Evolutionary conservation across 352 stramenopile genomes (phyloP), one percentile per base, ranked within the genome.

Genomic region (Phytophthora europaea): DNA sequence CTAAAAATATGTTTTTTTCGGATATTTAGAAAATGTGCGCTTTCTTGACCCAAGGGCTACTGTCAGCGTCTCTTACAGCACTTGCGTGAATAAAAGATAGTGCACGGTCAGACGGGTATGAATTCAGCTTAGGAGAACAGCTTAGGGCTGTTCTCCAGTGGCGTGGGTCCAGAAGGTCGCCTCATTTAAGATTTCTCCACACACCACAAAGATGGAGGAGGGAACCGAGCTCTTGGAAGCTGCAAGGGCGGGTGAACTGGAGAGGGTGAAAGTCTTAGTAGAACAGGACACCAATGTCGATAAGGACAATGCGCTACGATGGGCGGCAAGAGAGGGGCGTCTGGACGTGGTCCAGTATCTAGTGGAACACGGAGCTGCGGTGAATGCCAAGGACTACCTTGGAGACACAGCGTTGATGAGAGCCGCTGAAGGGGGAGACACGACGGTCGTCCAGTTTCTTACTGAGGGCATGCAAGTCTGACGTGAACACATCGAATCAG

Each of bases 391-490:
- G 47, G 47, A 53, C 20, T 53, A 53, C 47, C 4, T 6, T 31
- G 47, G 47, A n/a, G 47, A 53, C 47, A 53, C 20, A 4, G 47
- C 47, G 20, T 20, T 53, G 47, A 53, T 53, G 47, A 53, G 20
- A 15, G 47, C 47, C 7, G 47, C 47, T 53, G n/a, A 28, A 53
- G 47, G 9, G 20, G n/a, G 47, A 6, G 20, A 53, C 9, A 53
- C 20, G 4, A 26, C 28, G 20, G 12, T 26, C 4, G 47, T 28
- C 13, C 23, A 6, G 26, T 38, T 26, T 57, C 23, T 57, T 34
- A 20, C 16, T 36, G 20, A 63, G 12, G 4, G 40, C n/a, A 38
- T 40, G 31, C 23, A 13, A 15, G 13, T 4, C 28, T 3, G 51
- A 58, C 18, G 20, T 40, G 10, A 38, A 38, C 12, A 13, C 26